Conservation (phyloP, 306 rosid species). For the Castanospermum australe region DNA sequence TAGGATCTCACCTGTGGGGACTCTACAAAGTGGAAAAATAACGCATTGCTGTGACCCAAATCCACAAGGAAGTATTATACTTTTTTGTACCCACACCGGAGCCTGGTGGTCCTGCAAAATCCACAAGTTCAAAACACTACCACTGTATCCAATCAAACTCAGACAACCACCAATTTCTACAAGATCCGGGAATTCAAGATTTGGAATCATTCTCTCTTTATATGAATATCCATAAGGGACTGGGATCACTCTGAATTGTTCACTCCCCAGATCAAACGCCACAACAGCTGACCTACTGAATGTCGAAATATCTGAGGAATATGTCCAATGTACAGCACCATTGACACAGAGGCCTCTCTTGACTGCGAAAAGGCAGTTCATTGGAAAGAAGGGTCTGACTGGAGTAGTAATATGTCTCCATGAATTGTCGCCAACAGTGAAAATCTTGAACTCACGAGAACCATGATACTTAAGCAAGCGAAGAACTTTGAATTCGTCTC, state of each 20-base stretch:
- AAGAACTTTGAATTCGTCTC: background rate
- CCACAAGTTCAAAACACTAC: background rate
- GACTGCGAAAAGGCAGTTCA: background rate
- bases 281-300: background rate
- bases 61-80: background rate
- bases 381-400: background rate
- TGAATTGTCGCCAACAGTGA: background rate
- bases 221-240: background rate
- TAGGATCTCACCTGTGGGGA: background rate
- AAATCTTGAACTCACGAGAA: background rate
- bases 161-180: background rate
- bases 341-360: background rate
- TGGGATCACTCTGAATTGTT: background rate
- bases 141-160: background rate
- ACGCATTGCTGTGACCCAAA: background rate
- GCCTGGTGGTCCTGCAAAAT: background rate
- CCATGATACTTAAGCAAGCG: background rate
- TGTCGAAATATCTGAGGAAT: background rate
- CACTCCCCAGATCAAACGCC: background rate
- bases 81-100: background rate
- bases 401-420: background rate
- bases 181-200: background rate
- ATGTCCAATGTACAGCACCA: background rate
- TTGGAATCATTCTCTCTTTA: background rate
- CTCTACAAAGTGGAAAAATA: background rate